phyloP scores from a whole-genome alignment of 179 eudicot species.

The Amaranthus tricolor region DNA sequence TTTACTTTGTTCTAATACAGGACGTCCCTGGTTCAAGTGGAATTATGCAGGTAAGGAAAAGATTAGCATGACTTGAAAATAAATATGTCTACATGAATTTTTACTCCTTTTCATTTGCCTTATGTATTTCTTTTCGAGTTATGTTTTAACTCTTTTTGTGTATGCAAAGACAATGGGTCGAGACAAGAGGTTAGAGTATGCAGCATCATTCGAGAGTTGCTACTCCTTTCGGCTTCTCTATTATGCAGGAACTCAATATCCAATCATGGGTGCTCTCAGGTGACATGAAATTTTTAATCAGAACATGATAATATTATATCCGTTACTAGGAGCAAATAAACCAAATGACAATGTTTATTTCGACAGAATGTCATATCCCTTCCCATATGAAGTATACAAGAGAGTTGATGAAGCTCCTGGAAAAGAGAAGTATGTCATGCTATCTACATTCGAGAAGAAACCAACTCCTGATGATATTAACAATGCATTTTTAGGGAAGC shows the following conservation, averaged over 20 bases:
- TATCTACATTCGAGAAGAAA: conserved; percentile 58
- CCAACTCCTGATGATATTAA: conserved; percentile 76
- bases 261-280: conserved; percentile 99
- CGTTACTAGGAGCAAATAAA: not conserved
- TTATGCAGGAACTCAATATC: conserved; percentile 91
- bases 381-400: conserved; percentile 72
- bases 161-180: conserved; percentile 83
- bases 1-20: conserved; percentile 34
- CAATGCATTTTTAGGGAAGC: conserved; percentile 70
- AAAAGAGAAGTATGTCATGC: conserved; percentile 66
- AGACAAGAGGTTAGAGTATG: conserved; percentile 87
- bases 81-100: not conserved
- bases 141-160: conserved; percentile 6
- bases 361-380: conserved; percentile 77
- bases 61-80: not conserved
- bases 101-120: not conserved
- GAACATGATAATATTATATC: not conserved
- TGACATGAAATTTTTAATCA: conserved; percentile 17
- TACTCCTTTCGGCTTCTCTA: conserved; percentile 85
- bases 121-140: not conserved
- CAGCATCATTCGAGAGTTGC: conserved; percentile 90
- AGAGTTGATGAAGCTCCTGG: conserved; percentile 68
- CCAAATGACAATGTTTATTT: not conserved
- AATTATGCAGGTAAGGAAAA: conserved; percentile 82
- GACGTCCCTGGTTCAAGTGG: conserved; percentile 96